These are phyloP conservation scores for Gymnopilus junonius DNA, from an alignment of 768 basidiomycete species.

Conservation along the genomic window DNA sequence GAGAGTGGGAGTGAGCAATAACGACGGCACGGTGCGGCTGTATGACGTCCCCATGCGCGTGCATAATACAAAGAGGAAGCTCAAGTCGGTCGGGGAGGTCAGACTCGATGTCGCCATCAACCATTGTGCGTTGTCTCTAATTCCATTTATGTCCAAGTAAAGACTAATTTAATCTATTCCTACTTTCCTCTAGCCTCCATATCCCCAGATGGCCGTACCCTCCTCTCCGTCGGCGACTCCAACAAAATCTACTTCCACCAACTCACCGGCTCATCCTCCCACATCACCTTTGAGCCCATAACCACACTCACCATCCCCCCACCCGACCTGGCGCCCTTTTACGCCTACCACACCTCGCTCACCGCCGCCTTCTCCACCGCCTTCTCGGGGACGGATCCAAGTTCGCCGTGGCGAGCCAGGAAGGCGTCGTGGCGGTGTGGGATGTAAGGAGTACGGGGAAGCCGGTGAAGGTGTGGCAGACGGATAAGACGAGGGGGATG, in stretches of 20 bases:
- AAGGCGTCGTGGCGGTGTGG: constrained; percentile 81
- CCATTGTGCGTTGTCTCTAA: constrained; percentile 60
- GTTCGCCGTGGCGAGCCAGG: constrained; percentile 85
- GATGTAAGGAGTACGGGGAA: constrained; percentile 72
- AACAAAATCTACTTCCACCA: constrained; percentile 83
- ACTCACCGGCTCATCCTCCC: constrained; percentile 61
- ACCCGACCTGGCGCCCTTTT: constrained; percentile 39
- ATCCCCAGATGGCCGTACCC: constrained; percentile 84
- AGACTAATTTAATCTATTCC: too few species aligned
- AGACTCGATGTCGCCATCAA: constrained; percentile 75
- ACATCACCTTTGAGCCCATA: constrained; percentile 66
- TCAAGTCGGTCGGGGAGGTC: constrained; percentile 57
- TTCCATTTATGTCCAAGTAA: neutral
- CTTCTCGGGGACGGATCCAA: constrained; percentile 76
- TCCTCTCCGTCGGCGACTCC: constrained; percentile 92
- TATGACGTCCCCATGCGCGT: constrained; percentile 71
- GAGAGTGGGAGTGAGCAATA: constrained; percentile 82
- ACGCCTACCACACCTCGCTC: constrained; percentile 42
- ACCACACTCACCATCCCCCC: constrained; percentile 69
- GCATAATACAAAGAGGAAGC: constrained; percentile 41
- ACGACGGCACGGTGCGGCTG: constrained; percentile 81
- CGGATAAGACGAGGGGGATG: constrained; percentile 43
- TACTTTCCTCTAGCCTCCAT: constrained; percentile 67
- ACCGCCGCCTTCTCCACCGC: constrained; percentile 82
- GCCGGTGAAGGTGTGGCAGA: constrained; percentile 71